These are phyloP conservation scores for Hyphopichia burtonii DNA, from an alignment of 1,139 yeast genomes.

Conservation along the genomic window DNA sequence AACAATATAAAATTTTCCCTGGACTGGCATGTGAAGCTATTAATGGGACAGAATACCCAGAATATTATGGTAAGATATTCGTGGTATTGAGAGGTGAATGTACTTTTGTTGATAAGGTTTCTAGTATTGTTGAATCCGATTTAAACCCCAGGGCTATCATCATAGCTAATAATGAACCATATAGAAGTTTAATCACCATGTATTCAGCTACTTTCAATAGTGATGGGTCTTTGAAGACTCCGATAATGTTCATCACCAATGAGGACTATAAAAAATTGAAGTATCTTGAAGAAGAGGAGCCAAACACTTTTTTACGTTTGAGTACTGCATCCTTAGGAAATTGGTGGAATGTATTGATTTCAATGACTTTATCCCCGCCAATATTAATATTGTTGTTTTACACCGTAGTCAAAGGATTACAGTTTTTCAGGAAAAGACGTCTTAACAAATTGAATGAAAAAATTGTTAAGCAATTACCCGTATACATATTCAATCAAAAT, in stretches of 20 bases:
- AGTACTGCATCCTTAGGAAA: slow-evolving; percentile 39
- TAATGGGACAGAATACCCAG: slow-evolving; percentile 11
- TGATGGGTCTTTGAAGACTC: slow-evolving; percentile 33
- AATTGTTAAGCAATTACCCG: slow-evolving; percentile 36
- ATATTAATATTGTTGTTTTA: slow-evolving; percentile 38
- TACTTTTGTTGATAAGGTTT: slow-evolving; percentile 42
- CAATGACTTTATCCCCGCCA: slow-evolving; percentile 47
- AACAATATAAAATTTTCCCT: slow-evolving; percentile 27
- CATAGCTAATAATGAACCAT: slow-evolving; percentile 44
- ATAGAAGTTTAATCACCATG: slow-evolving; percentile 42
- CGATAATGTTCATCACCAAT: slow-evolving; percentile 39
- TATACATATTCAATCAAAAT: slow-evolving; percentile 37
- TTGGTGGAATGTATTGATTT: slow-evolving; percentile 39
- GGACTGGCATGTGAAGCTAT: slow-evolving; percentile 28
- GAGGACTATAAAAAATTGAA: slow-evolving; percentile 32
- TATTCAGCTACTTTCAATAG: slow-evolving; percentile 39
- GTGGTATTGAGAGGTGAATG: slow-evolving; percentile 43
- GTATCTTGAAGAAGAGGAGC: slow-evolving; percentile 9
- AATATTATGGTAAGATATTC: slow-evolving; percentile 24
- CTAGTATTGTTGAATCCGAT: slow-evolving; percentile 27
- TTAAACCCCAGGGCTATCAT: slow-evolving; percentile 34
- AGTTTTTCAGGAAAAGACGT: slow-evolving; percentile 26
- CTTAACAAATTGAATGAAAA: slow-evolving; percentile 30
- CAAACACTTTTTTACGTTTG: slow-evolving; percentile 16
- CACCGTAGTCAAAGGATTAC: slow-evolving; percentile 30